phyloP scores from a whole-genome alignment of 2,329 filamentous ascomycete species.

The Alternaria gaisen region DNA sequence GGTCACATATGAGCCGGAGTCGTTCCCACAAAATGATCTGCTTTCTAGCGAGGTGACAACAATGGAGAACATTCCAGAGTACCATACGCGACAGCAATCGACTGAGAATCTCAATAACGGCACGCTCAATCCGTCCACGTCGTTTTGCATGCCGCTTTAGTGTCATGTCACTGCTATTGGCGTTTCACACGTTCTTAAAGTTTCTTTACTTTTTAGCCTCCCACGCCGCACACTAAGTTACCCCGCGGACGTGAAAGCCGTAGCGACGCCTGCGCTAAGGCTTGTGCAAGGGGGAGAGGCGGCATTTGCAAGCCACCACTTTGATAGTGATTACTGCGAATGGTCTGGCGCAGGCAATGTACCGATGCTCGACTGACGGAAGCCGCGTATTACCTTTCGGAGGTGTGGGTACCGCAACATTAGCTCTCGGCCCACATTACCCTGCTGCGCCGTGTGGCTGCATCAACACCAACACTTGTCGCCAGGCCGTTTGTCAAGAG shows the following conservation, averaged over 20 bases:
- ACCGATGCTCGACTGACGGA: conserved; percentile 23
- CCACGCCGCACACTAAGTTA: conserved; percentile 19
- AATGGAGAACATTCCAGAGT: conserved; percentile 11
- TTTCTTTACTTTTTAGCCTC: conserved; percentile 17
- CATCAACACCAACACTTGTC: conserved; percentile 16
- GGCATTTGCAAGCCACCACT: conserved; percentile 17
- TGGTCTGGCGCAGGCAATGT: conserved; percentile 18
- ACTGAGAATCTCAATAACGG: conserved; percentile 16
- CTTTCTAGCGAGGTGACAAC: neutral
- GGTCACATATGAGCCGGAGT: neutral
- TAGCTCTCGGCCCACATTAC: conserved; percentile 12
- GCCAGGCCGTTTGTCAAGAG: conserved; percentile 1
- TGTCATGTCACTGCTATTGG: conserved; percentile 10
- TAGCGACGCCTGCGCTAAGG: conserved; percentile 12
- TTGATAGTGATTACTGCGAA: conserved; percentile 12
- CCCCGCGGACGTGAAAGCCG: conserved; percentile 13
- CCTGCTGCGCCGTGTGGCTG: conserved; percentile 20
- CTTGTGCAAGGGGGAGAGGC: conserved; percentile 15
- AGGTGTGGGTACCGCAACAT: conserved; percentile 6
- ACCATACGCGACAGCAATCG: conserved; percentile 23
- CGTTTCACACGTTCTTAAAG: conserved; percentile 3
- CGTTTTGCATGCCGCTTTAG: conserved; percentile 18
- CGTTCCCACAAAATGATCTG: neutral
- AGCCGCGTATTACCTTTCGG: conserved; percentile 17
- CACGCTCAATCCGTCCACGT: conserved; percentile 7